Evolutionary conservation across 179 eudicot genomes (phyloP).

Genomic region (Sideroxylon spinosum): DNA sequence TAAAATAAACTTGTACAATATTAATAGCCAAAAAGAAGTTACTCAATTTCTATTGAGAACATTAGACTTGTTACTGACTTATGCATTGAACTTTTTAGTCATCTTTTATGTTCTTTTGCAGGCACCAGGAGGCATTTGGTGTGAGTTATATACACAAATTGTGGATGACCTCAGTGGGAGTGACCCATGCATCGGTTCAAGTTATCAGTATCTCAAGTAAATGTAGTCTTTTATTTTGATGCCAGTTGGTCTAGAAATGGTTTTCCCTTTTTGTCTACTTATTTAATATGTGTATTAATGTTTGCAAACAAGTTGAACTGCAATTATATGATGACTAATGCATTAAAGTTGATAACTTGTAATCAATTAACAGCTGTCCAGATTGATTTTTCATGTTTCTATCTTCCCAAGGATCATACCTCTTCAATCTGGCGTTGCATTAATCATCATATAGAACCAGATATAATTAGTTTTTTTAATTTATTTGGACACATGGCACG

Average conservation of each 20-base stretch:
- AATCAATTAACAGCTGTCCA: background rate
- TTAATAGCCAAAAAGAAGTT: background rate
- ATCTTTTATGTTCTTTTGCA: slow-evolving; percentile 16
- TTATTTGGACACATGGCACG: background rate
- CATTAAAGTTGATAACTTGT: background rate
- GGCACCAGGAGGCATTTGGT: slow-evolving; percentile 99
- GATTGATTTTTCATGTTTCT: background rate
- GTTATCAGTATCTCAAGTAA: slow-evolving; percentile 61
- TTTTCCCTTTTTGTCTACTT: too few relatives aligned
- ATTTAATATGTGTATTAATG: background rate
- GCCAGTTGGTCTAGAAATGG: background rate
- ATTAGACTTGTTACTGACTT: too few relatives aligned
- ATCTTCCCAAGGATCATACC: background rate
- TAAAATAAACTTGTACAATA: too few relatives aligned
- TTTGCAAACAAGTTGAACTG: background rate
- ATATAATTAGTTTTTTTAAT: background rate
- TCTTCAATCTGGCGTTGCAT: too few relatives aligned
- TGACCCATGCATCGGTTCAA: slow-evolving; percentile 85
- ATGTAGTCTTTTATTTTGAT: background rate
- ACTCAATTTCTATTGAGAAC: background rate
- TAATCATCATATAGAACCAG: too few relatives aligned
- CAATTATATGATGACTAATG: background rate
- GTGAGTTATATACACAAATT: slow-evolving; percentile 85
- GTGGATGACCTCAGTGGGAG: slow-evolving; percentile 97
- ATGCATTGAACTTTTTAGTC: too few relatives aligned